Evolutionary conservation across 768 basidiomycete genomes (phyloP).

Genomic region (Dentipellis sp.): DNA sequence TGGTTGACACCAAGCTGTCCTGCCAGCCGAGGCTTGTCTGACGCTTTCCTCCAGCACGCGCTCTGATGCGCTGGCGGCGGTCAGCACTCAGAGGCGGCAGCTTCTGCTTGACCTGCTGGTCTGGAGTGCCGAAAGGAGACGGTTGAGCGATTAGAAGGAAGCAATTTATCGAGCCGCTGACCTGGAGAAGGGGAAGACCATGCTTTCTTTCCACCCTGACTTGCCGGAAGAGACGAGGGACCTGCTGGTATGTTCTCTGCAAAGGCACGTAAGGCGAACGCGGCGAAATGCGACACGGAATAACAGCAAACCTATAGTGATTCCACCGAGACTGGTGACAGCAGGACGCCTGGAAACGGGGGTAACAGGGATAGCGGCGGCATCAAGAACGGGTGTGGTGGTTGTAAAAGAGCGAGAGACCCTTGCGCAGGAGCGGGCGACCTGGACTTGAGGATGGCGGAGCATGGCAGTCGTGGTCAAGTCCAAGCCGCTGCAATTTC

Average conservation of each 20-base stretch:
- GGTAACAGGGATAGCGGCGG: not conserved
- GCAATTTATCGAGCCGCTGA: no score
- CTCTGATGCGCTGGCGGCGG: no score
- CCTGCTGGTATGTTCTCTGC: not conserved
- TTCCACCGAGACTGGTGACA: conserved; percentile 9
- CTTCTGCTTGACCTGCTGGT: no score
- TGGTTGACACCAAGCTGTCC: not conserved
- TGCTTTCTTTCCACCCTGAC: no score
- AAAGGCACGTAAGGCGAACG: not conserved
- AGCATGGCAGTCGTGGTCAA: not conserved
- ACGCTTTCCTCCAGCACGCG: not conserved
- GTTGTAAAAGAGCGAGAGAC: not conserved
- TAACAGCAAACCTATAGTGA: conserved; percentile 7
- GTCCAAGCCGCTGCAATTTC: not conserved
- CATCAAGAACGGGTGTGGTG: not conserved
- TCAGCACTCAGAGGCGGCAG: no score
- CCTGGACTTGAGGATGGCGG: not conserved
- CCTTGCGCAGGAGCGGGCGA: no score
- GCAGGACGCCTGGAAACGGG: conserved; percentile 1
- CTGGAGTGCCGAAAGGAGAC: no score
- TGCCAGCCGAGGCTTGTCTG: not conserved
- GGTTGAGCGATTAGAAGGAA: no score
- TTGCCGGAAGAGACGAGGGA: not conserved
- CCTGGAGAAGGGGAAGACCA: no score
- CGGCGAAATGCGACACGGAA: no score